Base-by-base conservation (phyloP, 257 asterid species). In the Voacanga thouarsii region DNA sequence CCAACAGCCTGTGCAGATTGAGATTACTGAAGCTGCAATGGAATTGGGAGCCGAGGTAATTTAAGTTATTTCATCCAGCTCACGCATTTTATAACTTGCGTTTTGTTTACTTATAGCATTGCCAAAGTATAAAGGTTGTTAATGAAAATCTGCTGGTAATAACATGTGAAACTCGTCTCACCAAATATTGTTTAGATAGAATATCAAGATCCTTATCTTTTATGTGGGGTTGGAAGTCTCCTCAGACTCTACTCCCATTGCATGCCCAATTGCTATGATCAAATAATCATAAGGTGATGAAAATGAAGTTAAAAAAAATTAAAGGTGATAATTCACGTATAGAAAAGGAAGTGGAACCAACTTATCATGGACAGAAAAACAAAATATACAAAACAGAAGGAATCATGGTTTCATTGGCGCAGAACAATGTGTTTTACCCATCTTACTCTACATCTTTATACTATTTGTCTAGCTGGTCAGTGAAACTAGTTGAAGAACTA, bases 21-120 rank as follows among this genome's bases (percentile, higher is more conserved):
- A 95, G 83, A 95, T 93, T 75, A 95, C 99, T 0, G 97, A 94
- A 74, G 98, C 97, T 81, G 99, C 99, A 75, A 95, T 95, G 98
- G 96, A 87, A 76, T 86, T 93, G 79, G 99, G 98, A 44, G 69
- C 96, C 12, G 98, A 89, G 81, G 97, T 89, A 77, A 90, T 94
- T 84, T 26, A 47, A 18, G 6, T 57, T 57, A 23, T 57, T 2
- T 23, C 28, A 21, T 57, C 28, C 64, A 53, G 30, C 12, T n/a
- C 30, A 59, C n/a, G 21, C 57, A 51, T 12, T 51, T 51, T 3
- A 51, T 14, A 51, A 0, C 57, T 51, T 51, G 14, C 57, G 15
- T 51, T 51, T 24, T 55, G 61, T 11, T 18, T 21, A 55, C 19
- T 55, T 55, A 18, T 55, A 55, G 21, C 5, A 2, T 55, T 55